These are phyloP conservation scores for Poa annua DNA, from an alignment of 176 grass and related monocot species.

Conservation along the genomic window DNA sequence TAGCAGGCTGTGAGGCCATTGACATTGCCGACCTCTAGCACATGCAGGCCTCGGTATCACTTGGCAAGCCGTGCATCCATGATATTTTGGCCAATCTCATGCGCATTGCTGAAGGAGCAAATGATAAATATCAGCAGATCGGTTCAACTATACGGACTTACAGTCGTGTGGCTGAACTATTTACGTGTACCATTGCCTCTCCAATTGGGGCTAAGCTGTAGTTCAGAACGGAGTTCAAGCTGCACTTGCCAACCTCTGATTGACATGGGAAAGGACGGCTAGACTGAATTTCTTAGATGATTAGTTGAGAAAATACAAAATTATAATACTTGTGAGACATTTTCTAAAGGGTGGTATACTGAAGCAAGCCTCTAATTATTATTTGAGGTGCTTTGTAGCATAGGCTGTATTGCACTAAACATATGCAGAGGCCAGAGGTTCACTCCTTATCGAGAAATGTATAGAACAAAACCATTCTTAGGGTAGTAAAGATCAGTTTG, in stretches of 20 bases:
- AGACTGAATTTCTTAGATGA: not conserved
- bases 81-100: not conserved
- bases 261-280: not conserved
- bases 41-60: not conserved
- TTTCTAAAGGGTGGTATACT: not conserved
- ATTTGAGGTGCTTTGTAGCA: slow-evolving; percentile 6
- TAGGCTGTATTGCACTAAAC: slow-evolving; percentile 2
- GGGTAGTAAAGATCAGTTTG: slow-evolving; percentile 8
- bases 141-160: not conserved
- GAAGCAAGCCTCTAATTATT: not conserved
- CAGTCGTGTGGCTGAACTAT: not conserved
- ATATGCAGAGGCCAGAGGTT: not conserved
- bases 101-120: not conserved
- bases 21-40: not conserved
- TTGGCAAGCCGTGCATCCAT: not conserved
- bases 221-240: not conserved
- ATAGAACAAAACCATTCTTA: slow-evolving; percentile 27
- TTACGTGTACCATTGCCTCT: not conserved
- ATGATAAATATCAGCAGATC: not conserved
- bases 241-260: not conserved
- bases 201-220: not conserved
- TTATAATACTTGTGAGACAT: not conserved
- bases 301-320: not conserved
- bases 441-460: not conserved
- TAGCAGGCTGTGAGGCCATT: not conserved